Evolutionary conservation across 805 yeast genomes (phyloP), one percentile per base, ranked within the genome.

Genomic region (Candida methanosorbosa): DNA sequence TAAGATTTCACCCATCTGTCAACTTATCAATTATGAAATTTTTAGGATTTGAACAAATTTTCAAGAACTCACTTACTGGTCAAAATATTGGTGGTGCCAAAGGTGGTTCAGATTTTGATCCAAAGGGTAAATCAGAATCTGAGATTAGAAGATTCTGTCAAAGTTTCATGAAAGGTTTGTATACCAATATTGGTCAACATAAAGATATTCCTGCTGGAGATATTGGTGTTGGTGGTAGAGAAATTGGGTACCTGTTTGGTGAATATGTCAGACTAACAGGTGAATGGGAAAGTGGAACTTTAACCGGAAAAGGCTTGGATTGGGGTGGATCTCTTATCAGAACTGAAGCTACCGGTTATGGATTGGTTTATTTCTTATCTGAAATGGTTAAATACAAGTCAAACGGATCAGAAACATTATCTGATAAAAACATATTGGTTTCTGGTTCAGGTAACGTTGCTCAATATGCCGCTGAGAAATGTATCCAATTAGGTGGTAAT

Each of bases 121-220:
- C 97, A 54, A 90, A 90, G 77, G 95, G 90, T 57, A 82, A 80
- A 66, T 74, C 94, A 39, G 92, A 88, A 64, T 63, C 67, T 51
- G 98, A 90, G 72, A 90, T 90, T 68, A 81, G 98, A 74, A 80
- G 95, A 66, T 90, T 90, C 78, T 90, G 97, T 72, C 76, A 73
- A 55, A 73, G 95, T 34, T 90, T 90, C 75, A 88, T 88, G 95
- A 72, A 84, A 64, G 95, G 88, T 68, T 78, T 90, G 55, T 78
- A 87, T 47, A 81, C 95, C 64, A 87, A 88, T 78, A 90, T 90
- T 66, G 98, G 97, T 43, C 86, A 81, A 59, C 88, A 84, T 65
- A 85, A 95, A 41, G 98, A 90, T 68, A 96, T 92, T 36, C 98
- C 98, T 57, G 98, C 98, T 48, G 98, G 98, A 66, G 98, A 90